phyloP scores from a whole-genome alignment of 164 flowering plant genomes.

The Annona squamosa region DNA sequence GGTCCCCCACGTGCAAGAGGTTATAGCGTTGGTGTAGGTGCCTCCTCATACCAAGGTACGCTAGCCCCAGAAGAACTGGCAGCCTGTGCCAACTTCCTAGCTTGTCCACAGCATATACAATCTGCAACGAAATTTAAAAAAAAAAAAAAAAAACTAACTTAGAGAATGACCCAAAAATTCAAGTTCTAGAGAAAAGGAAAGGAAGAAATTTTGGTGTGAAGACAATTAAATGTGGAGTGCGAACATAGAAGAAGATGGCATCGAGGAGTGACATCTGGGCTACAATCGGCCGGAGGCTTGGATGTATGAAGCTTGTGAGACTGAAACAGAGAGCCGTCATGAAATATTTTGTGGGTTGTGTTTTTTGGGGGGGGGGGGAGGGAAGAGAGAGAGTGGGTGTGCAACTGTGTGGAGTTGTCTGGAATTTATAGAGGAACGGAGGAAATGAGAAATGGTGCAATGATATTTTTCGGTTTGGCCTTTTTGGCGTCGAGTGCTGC shows the following conservation, averaged over 20 bases:
- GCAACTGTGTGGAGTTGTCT: background rate
- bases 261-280: slow-evolving; percentile 41
- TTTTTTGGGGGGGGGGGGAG: background rate
- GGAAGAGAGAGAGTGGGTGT: background rate
- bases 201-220: background rate
- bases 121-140: slow-evolving; percentile 8
- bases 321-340: slow-evolving; percentile 9
- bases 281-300: slow-evolving; percentile 30
- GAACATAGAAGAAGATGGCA: slow-evolving; percentile 37
- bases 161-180: background rate
- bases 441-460: too few species aligned
- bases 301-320: slow-evolving; percentile 22
- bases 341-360: too few species aligned
- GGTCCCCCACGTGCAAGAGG: slow-evolving; percentile 33
- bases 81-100: slow-evolving; percentile 37
- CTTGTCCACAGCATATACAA: slow-evolving; percentile 36
- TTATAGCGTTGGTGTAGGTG: slow-evolving; percentile 43
- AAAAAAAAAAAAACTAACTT: background rate
- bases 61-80: slow-evolving; percentile 37
- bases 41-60: slow-evolving; percentile 37
- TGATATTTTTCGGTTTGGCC: too few species aligned
- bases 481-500: too few species aligned
- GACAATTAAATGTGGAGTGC: background rate
- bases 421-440: background rate
- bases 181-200: too few species aligned